Percentiles rank a stretch among this genome's conserved stretches.
These are phyloP conservation scores for Endotrypanum monterogeii DNA, from an alignment of 208 protist species.

Conservation along the genomic window DNA sequence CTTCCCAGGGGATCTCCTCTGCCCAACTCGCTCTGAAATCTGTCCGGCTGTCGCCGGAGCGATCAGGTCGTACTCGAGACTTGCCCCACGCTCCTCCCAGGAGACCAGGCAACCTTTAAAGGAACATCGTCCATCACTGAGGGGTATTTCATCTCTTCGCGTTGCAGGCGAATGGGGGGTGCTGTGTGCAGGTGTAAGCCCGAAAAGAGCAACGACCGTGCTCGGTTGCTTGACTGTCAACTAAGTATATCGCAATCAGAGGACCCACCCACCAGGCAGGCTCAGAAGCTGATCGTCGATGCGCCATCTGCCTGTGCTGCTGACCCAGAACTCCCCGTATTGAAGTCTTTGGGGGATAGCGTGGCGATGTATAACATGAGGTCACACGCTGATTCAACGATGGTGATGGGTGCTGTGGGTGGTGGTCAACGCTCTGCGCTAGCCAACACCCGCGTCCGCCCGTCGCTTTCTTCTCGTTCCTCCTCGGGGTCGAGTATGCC, in stretches of 20 bases:
- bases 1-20: background rate
- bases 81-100: background rate
- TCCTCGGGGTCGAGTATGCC: background rate
- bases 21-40: background rate
- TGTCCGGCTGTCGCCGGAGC: background rate
- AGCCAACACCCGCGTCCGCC: background rate
- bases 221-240: background rate
- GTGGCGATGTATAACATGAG: background rate
- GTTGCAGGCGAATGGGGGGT: constrained; percentile 2
- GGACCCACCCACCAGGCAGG: background rate
- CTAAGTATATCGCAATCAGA: background rate
- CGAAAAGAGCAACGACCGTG: background rate
- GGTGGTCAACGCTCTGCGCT: background rate
- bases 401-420: background rate
- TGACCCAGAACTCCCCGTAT: background rate
- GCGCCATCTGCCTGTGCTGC: background rate
- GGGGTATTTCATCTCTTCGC: too few species aligned
- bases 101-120: background rate
- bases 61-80: background rate
- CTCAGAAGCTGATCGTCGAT: background rate
- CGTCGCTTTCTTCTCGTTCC: background rate
- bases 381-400: background rate
- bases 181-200: background rate
- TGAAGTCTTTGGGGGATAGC: background rate
- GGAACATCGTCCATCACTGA: background rate